These are phyloP conservation scores for Kokia cookei DNA, from an alignment of 441 rosid species.

Conservation along the genomic window DNA sequence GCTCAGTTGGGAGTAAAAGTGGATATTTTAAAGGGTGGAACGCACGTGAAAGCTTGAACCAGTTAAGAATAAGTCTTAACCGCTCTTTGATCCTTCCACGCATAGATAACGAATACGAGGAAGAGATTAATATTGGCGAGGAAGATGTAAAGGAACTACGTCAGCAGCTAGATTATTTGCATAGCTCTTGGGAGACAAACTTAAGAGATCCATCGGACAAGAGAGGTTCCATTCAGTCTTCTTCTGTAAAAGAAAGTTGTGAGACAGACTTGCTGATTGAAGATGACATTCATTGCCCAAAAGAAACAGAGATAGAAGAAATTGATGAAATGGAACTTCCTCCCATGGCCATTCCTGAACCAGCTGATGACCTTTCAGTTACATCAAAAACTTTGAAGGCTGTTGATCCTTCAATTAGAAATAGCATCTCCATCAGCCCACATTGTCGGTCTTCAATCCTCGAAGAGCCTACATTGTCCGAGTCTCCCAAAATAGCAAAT, in stretches of 20 bases:
- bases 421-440: constrained; percentile 53
- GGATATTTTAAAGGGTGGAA: constrained; percentile 41
- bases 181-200: constrained; percentile 38
- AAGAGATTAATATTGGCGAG: constrained; percentile 57
- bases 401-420: constrained; percentile 32
- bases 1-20: constrained; percentile 38
- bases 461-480: constrained; percentile 75
- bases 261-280: constrained; percentile 58
- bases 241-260: constrained; percentile 60
- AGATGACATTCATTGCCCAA: constrained; percentile 44
- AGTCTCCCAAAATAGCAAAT: constrained; percentile 83
- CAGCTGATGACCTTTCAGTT: constrained; percentile 21
- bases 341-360: constrained; percentile 18
- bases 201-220: constrained; percentile 34
- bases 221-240: constrained; percentile 48
- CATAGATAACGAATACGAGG: constrained; percentile 43
- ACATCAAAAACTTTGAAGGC: constrained; percentile 11
- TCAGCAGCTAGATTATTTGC: constrained; percentile 59
- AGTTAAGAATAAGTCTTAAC: constrained; percentile 86
- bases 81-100: constrained; percentile 74
- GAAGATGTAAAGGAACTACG: constrained; percentile 67
- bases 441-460: constrained; percentile 48
- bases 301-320: constrained; percentile 44
- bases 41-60: constrained; percentile 79
- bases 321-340: constrained; percentile 21